phyloP scores from a whole-genome alignment of 1,284 basidiomycete genomes.

The Sporisorium reilianum region DNA sequence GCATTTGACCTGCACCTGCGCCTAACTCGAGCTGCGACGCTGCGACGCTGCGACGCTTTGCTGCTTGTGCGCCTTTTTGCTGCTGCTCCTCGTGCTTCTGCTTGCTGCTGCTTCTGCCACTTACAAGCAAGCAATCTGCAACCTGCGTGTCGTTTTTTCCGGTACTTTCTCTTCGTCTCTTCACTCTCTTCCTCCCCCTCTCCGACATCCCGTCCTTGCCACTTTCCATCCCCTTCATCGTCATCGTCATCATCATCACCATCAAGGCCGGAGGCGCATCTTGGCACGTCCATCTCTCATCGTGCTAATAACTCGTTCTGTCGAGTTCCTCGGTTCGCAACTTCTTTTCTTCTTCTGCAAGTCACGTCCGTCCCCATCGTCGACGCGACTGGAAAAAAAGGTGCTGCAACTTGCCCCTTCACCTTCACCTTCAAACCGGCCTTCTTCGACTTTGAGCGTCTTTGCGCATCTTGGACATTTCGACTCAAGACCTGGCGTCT shows the following conservation, averaged over 20 bases:
- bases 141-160: constrained; percentile 42
- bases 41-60: constrained; percentile 3
- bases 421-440: neutral
- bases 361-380: constrained; percentile 7
- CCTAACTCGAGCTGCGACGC: constrained; percentile 3
- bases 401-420: constrained; percentile 3
- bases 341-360: constrained; percentile 3
- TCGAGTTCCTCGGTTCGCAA: constrained; percentile 6
- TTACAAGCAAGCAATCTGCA: constrained; percentile 44
- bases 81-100: constrained; percentile 13
- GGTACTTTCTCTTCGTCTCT: neutral
- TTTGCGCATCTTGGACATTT: constrained; percentile 1
- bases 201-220: constrained; percentile 2
- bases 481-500: neutral
- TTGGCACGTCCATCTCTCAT: constrained; percentile 20
- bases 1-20: constrained; percentile 34
- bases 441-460: constrained; percentile 6
- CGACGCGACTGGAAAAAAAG: constrained; percentile 20
- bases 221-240: constrained; percentile 9
- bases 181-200: constrained; percentile 4
- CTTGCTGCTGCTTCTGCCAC: constrained; percentile 16
- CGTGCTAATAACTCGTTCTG: constrained; percentile 3
- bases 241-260: neutral
- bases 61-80: constrained; percentile 9
- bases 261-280: constrained; percentile 15